Evolutionary conservation across 73 alveolate species (phyloP).

Genomic region (Durusdinium trenchii): DNA sequence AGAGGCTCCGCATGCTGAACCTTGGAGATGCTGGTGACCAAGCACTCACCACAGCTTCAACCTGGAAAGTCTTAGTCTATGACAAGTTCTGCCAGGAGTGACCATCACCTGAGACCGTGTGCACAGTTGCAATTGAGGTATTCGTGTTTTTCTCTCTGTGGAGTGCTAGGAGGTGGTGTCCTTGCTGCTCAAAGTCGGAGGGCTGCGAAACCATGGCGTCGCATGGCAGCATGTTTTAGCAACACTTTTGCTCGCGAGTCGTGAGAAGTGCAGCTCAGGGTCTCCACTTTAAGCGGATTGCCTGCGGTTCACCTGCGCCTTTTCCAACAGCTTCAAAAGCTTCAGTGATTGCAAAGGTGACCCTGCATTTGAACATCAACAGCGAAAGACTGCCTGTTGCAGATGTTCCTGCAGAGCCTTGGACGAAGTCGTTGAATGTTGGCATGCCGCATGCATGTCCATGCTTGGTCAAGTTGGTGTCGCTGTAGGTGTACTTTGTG

Average conservation of each 20-base stretch:
- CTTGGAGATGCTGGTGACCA: constrained; percentile 75
- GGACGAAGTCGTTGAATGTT: too few species aligned
- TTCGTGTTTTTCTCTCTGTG: too few species aligned
- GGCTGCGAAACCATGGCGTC: constrained; percentile 90
- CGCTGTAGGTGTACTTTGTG: constrained; percentile 74
- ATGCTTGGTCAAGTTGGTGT: neutral
- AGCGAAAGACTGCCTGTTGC: constrained; percentile 87
- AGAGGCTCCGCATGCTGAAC: constrained; percentile 94
- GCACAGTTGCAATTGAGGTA: too few species aligned
- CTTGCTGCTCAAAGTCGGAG: constrained; percentile 90
- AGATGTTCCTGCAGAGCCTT: constrained; percentile 89
- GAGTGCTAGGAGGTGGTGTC: constrained; percentile 75
- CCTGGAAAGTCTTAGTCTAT: constrained; percentile 93
- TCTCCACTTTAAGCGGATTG: too few species aligned
- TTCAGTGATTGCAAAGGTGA: constrained; percentile 69
- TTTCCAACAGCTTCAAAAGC: neutral
- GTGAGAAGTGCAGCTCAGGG: too few species aligned
- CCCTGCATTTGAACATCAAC: constrained; percentile 84
- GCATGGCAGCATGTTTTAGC: neutral
- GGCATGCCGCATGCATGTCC: too few species aligned
- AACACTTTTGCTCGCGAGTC: too few species aligned
- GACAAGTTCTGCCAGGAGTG: constrained; percentile 95
- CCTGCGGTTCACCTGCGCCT: too few species aligned
- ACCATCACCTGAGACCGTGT: too few species aligned
- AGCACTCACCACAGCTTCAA: constrained; percentile 57